Percentiles rank a stretch among this genome's conserved stretches.
These are phyloP conservation scores for Kluyveromyces dobzhanskii DNA, from an alignment of 805 yeast genomes.

Conservation along the genomic window DNA sequence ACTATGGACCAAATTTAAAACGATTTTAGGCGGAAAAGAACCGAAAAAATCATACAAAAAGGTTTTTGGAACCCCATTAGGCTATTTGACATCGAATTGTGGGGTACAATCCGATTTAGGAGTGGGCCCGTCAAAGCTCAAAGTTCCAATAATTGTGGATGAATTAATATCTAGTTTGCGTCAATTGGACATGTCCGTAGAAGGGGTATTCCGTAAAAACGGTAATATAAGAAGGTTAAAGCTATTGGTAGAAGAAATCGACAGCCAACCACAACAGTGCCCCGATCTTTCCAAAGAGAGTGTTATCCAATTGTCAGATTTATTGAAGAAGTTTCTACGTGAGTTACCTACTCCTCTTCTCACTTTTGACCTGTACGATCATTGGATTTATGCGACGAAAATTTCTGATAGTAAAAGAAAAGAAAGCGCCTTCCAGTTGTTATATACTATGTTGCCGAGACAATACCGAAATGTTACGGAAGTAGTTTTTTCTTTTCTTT, in stretches of 20 bases:
- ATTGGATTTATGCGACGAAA: constrained; percentile 70
- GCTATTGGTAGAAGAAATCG: constrained; percentile 65
- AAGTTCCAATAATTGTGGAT: constrained; percentile 80
- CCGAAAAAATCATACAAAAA: constrained; percentile 23
- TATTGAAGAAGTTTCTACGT: constrained; percentile 82
- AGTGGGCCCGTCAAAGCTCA: constrained; percentile 69
- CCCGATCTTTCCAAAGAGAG: constrained; percentile 69
- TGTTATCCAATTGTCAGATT: constrained; percentile 88
- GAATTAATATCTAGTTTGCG: constrained; percentile 77
- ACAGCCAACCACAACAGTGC: constrained; percentile 58
- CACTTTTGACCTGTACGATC: constrained; percentile 62
- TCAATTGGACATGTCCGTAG: constrained; percentile 89
- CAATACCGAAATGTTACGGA: constrained; percentile 79
- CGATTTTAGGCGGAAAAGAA: constrained; percentile 20
- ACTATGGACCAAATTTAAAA: constrained; percentile 26
- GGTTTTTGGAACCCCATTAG: constrained; percentile 77
- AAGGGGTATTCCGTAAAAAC: constrained; percentile 92
- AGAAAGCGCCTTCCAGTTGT: constrained; percentile 43
- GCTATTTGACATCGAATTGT: constrained; percentile 51
- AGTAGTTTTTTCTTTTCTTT: constrained; percentile 74
- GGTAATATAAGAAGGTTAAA: constrained; percentile 84
- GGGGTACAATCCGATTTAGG: constrained; percentile 84
- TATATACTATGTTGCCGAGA: constrained; percentile 74
- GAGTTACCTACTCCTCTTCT: constrained; percentile 89
- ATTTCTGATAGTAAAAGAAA: constrained; percentile 40